Evolutionary conservation across 192 early-diverging fungal genomes (phyloP), one percentile per base, ranked within the genome.

Genomic region (Diversispora epigaea): DNA sequence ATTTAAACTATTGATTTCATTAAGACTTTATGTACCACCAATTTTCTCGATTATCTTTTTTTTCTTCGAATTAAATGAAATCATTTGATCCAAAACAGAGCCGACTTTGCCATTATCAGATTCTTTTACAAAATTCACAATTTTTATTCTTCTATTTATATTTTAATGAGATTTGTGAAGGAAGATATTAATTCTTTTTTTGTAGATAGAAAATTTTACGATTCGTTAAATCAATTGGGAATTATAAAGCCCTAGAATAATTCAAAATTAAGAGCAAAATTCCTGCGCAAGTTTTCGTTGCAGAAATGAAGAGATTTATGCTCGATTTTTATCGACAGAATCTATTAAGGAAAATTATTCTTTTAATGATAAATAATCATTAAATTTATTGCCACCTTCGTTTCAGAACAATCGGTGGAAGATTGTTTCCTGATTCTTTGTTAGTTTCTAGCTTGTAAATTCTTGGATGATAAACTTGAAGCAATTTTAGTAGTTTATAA

Each of bases 241-340:
- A 54, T 77, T 47, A 6, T 15, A 40, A 71, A 6, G n/a, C 55
- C 0, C 4, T 49, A 8, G 12, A 54, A 50, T 12, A 50, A 50
- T 50, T 12, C 8, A 50, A 54, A 17, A 54, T 14, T 4, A 17
- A 14, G 12, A 73, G 15, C 43, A 65, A 67, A 65, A 70, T 77
- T 17, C 67, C 76, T 10, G 76, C 76, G 3, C 47, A 46, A 61
- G 68, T 39, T 43, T 77, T 77, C 19, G 67, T 54, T 49, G 15
- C 14, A 4, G 67, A 67, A 4, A 44, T 77, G 32, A 77, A 77
- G 40, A 21, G 76, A 60, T 77, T 77, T 56, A 71, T 71, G 50
- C 46, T 52, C 40, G 76, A 47, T 71, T 44, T 21, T 14, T 77
- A 39, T 58, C 68, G 17, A 46, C 19, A 4, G 68, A 60, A 68